Base-by-base conservation (phyloP, 2,329 filamentous ascomycete species). In the Fonsecaea pugnacius region DNA sequence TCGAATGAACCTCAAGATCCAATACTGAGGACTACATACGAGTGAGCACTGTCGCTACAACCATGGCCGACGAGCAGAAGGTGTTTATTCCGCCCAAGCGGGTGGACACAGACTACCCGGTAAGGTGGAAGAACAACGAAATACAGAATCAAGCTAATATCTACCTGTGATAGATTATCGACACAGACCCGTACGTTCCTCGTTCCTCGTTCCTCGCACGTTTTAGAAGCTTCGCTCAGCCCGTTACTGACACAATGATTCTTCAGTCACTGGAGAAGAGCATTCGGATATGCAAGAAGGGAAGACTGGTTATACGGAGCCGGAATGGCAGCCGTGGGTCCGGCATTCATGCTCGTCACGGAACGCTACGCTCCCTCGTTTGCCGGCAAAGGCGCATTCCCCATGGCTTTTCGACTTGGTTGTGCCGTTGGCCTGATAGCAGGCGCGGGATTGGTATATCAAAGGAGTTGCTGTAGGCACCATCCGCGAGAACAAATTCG, bases 181-280 rank as follows among this genome's bases (percentile, higher is more conserved):
- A 99, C 84, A 96, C 91, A 83, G 95, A 99, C 80, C 95, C 95
- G 93, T 97, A 93, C 77, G 89, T 79, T 68, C 62, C 64, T 71
- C 62, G 89, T 79, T 68, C 62, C 64, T 71, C 62, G 70, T 55
- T 18, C 58, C 24, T 48, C 58, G 3, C 18, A n/a, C 36, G 16
- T 6, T 9, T 46, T 56, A 9, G 36, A 33, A 43, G 52, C 46
- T 54, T 24, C 46, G 10, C 8, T 40, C 18, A 56, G 12, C 18
- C 60, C 50, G 9, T 56, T 48, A 67, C 72, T 76, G 65, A 82
- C 72, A 73, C 71, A 71, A 16, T 70, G 30, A 62, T 73, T 96
- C 92, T 74, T 27, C 50, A 71, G 70, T 50, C 95, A 99, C 80
- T 90, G 98, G 79, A 91, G 88, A 79, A 89, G 95, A 76, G 95